phyloP scores from a whole-genome alignment of 495 filamentous ascomycete species.

The Clohesyomyces aquaticus region DNA sequence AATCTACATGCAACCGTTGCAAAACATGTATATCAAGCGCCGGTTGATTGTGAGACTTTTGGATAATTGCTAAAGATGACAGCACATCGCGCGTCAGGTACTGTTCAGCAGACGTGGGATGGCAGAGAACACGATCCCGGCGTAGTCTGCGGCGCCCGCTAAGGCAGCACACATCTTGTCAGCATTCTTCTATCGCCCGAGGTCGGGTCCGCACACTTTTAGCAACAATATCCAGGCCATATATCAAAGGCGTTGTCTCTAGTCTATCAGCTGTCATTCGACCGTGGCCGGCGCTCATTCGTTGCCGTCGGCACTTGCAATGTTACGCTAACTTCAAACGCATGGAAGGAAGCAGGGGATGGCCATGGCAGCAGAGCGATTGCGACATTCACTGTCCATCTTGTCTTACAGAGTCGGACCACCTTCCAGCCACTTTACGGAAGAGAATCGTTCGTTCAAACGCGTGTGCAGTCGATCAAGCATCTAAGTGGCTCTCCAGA shows the following conservation, averaged over 20 bases:
- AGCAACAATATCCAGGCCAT: background rate
- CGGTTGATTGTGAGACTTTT: conserved; percentile 7
- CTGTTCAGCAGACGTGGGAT: background rate
- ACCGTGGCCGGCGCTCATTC: background rate
- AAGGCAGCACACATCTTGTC: too few species aligned
- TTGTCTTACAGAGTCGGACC: background rate
- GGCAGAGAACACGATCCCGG: too few species aligned
- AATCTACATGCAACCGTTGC: background rate
- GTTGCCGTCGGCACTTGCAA: background rate
- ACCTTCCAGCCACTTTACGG: background rate
- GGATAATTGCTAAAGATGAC: conserved; percentile 1
- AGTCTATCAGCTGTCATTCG: background rate
- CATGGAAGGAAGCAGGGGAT: background rate
- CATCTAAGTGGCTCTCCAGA: background rate
- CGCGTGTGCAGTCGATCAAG: background rate
- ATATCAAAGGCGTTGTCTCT: background rate
- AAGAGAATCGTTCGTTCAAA: background rate
- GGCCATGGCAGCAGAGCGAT: background rate
- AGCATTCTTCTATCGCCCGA: background rate
- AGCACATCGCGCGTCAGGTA: background rate
- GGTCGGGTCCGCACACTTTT: background rate
- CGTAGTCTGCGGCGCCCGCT: too few species aligned
- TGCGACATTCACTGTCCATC: background rate
- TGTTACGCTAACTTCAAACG: background rate
- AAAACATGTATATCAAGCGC: background rate